Conservation (phyloP, 2,329 filamentous ascomycete genomes). For the Hypoxylon sp. region DNA sequence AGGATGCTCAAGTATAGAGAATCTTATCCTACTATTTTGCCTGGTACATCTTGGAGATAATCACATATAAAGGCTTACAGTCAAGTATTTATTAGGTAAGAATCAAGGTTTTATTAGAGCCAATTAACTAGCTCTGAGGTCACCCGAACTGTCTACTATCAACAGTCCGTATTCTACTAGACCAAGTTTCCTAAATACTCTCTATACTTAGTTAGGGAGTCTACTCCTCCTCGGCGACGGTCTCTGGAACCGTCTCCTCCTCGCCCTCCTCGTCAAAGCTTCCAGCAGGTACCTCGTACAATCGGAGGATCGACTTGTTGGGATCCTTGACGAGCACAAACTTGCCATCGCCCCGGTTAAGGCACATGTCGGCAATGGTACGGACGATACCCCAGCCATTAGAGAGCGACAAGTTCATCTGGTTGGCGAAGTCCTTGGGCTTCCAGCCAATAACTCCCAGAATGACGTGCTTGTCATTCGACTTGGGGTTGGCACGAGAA, state of each 20-base stretch:
- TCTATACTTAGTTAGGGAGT: not conserved
- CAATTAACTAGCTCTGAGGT: slow-evolving; percentile 3
- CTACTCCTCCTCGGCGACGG: slow-evolving; percentile 57
- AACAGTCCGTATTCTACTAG: slow-evolving; percentile 10
- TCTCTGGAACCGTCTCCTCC: slow-evolving; percentile 72
- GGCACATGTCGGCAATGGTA: slow-evolving; percentile 95
- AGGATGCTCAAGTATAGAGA: not conserved
- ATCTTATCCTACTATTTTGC: not conserved
- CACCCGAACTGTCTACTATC: not conserved
- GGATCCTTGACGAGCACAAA: slow-evolving; percentile 90
- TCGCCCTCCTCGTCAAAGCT: slow-evolving; percentile 94
- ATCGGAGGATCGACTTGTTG: slow-evolving; percentile 93
- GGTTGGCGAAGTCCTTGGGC: slow-evolving; percentile 93
- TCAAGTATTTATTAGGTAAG: slow-evolving; percentile 20
- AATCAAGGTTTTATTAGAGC: slow-evolving; percentile 6
- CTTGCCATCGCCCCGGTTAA: slow-evolving; percentile 83
- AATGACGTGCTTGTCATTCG: slow-evolving; percentile 93
- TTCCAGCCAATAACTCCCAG: slow-evolving; percentile 98
- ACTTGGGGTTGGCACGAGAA: slow-evolving; percentile 92
- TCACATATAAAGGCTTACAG: not conserved
- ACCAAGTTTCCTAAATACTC: not conserved
- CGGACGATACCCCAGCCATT: slow-evolving; percentile 99
- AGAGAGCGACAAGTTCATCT: slow-evolving; percentile 97
- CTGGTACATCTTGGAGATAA: not conserved
- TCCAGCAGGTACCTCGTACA: slow-evolving; percentile 90